Percentiles rank a stretch among this genome's conserved stretches.
Conservation (phyloP, 148 eudicot species). For the Diospyros lotus region DNA sequence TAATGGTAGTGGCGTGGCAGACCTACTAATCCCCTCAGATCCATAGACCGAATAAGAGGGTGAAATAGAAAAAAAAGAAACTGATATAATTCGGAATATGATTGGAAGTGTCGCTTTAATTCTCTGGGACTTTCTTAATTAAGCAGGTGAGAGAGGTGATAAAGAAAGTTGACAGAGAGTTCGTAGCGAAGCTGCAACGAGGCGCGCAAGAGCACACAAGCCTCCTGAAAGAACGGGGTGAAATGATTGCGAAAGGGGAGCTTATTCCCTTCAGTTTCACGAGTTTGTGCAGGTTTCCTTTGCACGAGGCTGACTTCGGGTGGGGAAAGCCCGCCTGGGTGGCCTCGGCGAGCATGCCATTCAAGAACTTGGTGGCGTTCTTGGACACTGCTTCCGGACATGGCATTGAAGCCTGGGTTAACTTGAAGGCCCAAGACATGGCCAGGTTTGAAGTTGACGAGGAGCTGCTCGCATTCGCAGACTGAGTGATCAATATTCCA, state of each 20-base stretch:
- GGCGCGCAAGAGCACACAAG: slow-evolving; percentile 6
- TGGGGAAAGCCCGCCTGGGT: slow-evolving; percentile 38
- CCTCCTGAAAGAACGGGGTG: slow-evolving; percentile 2
- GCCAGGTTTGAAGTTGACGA: slow-evolving; percentile 3
- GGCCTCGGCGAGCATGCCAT: slow-evolving; percentile 7
- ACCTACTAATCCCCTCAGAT: no score
- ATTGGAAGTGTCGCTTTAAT: no score
- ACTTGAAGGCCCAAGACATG: slow-evolving; percentile 14
- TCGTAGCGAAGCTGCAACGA: slow-evolving; percentile 5
- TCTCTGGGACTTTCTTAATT: no score
- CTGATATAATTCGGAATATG: no score
- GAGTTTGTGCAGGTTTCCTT: slow-evolving; percentile 15
- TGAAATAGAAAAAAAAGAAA: no score
- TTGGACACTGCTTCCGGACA: slow-evolving; percentile 6
- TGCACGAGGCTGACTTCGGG: slow-evolving; percentile 34
- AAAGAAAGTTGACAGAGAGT: background rate
- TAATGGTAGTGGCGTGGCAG: no score
- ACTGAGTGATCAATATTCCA: no score
- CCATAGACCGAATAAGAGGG: no score
- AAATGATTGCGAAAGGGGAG: slow-evolving; percentile 6
- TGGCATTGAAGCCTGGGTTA: slow-evolving; percentile 16
- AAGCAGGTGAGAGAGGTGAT: slow-evolving; percentile 9
- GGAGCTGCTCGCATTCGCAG: background rate
- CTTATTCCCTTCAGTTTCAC: slow-evolving; percentile 19
- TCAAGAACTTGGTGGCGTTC: slow-evolving; percentile 13